Evolutionary conservation across 176 grass and related monocot species (phyloP).

Genomic region (Avena sativa): DNA sequence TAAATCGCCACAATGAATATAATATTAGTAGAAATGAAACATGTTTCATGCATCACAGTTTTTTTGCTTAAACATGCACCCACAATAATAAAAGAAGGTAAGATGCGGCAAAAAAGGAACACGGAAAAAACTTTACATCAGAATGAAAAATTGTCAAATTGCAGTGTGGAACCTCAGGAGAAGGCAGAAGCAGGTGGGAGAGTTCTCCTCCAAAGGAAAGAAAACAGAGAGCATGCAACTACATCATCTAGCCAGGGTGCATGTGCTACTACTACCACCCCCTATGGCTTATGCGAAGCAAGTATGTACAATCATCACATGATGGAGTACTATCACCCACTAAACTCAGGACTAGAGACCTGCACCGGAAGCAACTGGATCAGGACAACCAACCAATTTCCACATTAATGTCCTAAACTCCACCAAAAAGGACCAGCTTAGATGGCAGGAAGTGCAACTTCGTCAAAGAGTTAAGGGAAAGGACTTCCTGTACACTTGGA

Average conservation of each 20-base stretch:
- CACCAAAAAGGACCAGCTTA: conserved; percentile 36
- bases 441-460: conserved; percentile 4
- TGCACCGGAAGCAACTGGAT: conserved; percentile 13
- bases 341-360: conserved; percentile 13
- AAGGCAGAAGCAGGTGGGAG: not conserved
- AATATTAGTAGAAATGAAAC: not conserved
- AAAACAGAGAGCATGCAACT: not conserved
- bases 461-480: conserved; percentile 5
- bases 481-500: not conserved
- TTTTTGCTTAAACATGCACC: not conserved
- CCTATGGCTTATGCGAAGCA: not conserved
- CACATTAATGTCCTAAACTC: conserved; percentile 1
- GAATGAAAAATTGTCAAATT: not conserved
- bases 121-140: not conserved
- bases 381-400: not conserved
- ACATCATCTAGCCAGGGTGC: not conserved
- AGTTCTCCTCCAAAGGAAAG: conserved; percentile 22
- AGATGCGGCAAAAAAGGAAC: not conserved
- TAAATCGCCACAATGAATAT: not conserved
- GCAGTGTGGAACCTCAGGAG: not conserved
- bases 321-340: not conserved
- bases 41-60: not conserved
- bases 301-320: not conserved
- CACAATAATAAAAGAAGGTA: not conserved
- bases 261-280: conserved; percentile 7